Evolutionary conservation across 768 basidiomycete genomes (phyloP), one percentile per base, ranked within the genome.

Genomic region (Mycena rosella): DNA sequence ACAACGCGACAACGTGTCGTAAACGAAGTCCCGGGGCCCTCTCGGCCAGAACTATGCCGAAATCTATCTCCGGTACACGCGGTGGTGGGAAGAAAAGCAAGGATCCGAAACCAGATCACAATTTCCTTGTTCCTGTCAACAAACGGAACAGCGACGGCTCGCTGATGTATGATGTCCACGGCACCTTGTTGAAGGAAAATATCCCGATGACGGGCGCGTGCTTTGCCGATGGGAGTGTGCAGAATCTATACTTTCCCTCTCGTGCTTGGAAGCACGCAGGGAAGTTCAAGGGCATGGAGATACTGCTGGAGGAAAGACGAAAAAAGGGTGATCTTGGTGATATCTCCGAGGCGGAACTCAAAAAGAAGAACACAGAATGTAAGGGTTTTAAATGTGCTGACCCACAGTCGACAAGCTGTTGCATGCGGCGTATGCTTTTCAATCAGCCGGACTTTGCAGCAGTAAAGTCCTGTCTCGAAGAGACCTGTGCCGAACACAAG

Each of bases 231-330:
- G 52, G 61, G 38, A 63, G 18, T 13, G 13, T 15, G 13, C 61
- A 63, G 40, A 42, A 63, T 1, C 29, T 63, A 3, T 63, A 63
- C 51, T 54, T 61, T 14, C 62, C 69, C 4, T 24, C 45, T 24
- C 29, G 57, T 24, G 60, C 67, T 27, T 24, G 3, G 10, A 54
- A 54, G 30, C 62, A 63, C 27, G 62, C 62, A 27, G 63, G 63
- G n/a, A 64, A 64, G n/a, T 78, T 75, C 70, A 76, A 76, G 44
- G 77, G 77, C 11, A 78, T 76, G 76, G 47, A 52, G 20, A 20
- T 60, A 10, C 3, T 72, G 9, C 40, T 65, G 0, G 60, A 67
- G 55, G 67, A 77, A 42, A 70, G 71, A 48, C 42, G 55, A 22
- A 18, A 54, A 29, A 49, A 55, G 15, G 55, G 60, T n/a, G 61